These are phyloP conservation scores for Phytomonas francai DNA, from an alignment of 208 protist species.

Conservation along the genomic window DNA sequence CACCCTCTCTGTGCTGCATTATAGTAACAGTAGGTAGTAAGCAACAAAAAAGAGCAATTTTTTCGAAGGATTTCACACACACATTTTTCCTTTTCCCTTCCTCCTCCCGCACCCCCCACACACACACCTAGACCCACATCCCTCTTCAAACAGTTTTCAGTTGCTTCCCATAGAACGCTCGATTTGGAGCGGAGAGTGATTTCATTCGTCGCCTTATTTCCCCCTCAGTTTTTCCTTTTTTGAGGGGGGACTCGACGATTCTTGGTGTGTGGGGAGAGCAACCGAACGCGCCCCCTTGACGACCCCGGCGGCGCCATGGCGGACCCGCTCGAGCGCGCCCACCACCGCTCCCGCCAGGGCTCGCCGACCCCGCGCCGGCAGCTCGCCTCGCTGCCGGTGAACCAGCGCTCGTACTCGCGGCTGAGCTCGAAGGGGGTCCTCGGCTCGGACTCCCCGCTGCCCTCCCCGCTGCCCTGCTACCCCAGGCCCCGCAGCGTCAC, in stretches of 20 bases:
- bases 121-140: too few species aligned
- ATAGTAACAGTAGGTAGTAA: neutral
- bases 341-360: constrained; percentile 20
- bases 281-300: too few species aligned
- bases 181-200: neutral
- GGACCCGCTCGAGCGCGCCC: neutral
- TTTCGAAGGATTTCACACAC: neutral
- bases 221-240: too few species aligned
- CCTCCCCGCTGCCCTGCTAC: constrained; percentile 78
- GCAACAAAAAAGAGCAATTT: neutral
- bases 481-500: constrained; percentile 73
- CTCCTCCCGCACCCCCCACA: too few species aligned
- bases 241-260: too few species aligned
- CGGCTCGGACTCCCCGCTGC: constrained; percentile 56
- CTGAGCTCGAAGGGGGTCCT: constrained; percentile 43
- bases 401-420: constrained; percentile 83
- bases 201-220: too few species aligned
- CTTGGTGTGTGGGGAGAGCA: too few species aligned
- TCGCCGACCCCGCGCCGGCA: constrained; percentile 69
- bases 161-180: neutral
- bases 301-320: neutral
- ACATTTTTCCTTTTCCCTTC: too few species aligned
- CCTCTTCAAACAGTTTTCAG: neutral
- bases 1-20: neutral
- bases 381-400: constrained; percentile 56